Conservation (phyloP, 2,329 filamentous ascomycete species). For the Fusarium sp. region DNA sequence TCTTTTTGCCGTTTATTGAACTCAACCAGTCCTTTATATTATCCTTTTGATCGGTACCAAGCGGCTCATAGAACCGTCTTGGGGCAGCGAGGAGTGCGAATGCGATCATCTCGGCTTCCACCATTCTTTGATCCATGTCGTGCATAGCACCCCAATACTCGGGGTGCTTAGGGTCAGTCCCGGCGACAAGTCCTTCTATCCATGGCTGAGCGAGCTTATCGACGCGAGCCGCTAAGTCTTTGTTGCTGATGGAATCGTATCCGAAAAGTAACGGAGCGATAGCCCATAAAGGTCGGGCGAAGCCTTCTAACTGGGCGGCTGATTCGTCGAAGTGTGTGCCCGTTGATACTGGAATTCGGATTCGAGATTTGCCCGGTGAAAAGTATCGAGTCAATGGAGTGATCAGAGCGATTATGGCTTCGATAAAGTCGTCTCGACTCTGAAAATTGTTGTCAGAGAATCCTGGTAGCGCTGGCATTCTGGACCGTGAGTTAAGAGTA, state of each 20-base stretch:
- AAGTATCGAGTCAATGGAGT: constrained; percentile 47
- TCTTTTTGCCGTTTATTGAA: constrained; percentile 54
- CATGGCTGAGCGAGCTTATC: constrained; percentile 41
- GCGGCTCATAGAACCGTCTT: constrained; percentile 45
- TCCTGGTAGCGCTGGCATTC: constrained; percentile 51
- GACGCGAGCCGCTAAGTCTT: constrained; percentile 1
- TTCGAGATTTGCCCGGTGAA: constrained; percentile 48
- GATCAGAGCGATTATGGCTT: constrained; percentile 49
- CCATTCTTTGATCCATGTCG: constrained; percentile 61
- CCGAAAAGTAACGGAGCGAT: constrained; percentile 53
- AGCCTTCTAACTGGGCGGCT: constrained; percentile 57
- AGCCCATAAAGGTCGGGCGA: constrained; percentile 52
- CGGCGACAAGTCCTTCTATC: constrained; percentile 45
- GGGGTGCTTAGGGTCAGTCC: constrained; percentile 46
- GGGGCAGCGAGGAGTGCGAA: constrained; percentile 58
- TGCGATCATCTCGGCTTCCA: constrained; percentile 61
- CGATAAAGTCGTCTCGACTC: constrained; percentile 49
- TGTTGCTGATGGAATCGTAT: constrained; percentile 41
- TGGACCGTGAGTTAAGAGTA: background rate
- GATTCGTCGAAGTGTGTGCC: constrained; percentile 55
- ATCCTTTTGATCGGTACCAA: constrained; percentile 43
- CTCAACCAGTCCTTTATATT: constrained; percentile 55
- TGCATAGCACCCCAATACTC: constrained; percentile 60
- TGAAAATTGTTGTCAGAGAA: constrained; percentile 54
- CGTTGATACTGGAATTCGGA: constrained; percentile 50